Evolutionary conservation across 2,329 filamentous ascomycete genomes (phyloP), one percentile per base, ranked within the genome.

Genomic region (Diaporthe sp.): DNA sequence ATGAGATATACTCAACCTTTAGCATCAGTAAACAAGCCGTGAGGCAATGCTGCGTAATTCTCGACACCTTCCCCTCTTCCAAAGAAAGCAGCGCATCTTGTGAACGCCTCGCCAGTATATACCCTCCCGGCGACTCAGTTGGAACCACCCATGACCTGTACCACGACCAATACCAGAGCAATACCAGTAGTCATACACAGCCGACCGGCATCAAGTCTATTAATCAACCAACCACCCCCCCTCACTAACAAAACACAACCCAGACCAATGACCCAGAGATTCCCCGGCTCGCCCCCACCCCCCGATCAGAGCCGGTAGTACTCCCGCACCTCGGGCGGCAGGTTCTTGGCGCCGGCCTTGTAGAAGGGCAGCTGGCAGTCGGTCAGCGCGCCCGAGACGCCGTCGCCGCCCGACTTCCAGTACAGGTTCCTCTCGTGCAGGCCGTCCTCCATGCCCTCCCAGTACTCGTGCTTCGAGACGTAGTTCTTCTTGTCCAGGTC

Each of bases 401-500:
- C 34, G 68, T 58, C 61, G 22, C 34, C 67, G 17, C 61, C 61
- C 25, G 42, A 49, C 53, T 65, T 71, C 63, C 70, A 75, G 78
- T 97, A 96, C 88, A 92, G 96, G 22, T 93, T 94, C 17, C 89
- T 91, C 1, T 90, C 85, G 65, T 94, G 90, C 74, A 96, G 85
- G 34, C 88, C 85, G 71, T 84, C 83, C 83, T 97, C 94, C 60
- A 90, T 88, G 22, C 86, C 84, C 76, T 87, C 87, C 94, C 94
- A 97, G 80, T 94, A 93, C 60, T 87, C 86, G 74, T 92, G 86
- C 82, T 96, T 96, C 72, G 89, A 89, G 0, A 85, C 85, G 12
- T 90, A 88, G 74, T 92, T 92, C 85, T 97, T 97, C 80, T 94
- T 89, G 83, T 97, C 94, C 58, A 96, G 88, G 81, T 97, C 94